These are phyloP conservation scores for Persicaria maculosa DNA, from an alignment of 148 eudicot genomes.

Conservation along the genomic window DNA sequence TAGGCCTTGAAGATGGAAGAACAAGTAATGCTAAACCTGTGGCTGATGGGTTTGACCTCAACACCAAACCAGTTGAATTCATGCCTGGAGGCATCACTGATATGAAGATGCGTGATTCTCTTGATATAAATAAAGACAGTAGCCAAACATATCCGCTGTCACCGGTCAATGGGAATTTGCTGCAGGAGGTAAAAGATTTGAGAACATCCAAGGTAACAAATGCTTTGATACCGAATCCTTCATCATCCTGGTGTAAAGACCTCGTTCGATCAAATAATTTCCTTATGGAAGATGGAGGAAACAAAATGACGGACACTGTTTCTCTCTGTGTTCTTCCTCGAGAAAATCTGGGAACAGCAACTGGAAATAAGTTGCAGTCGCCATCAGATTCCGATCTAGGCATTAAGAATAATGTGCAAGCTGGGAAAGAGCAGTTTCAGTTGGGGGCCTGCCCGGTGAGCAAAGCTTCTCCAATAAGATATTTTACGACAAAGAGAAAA, in stretches of 20 bases:
- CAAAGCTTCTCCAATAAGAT: conserved; percentile 21
- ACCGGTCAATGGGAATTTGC: conserved; percentile 10
- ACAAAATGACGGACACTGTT: neutral
- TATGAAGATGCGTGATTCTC: conserved; percentile 8
- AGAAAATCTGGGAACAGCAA: conserved; percentile 25
- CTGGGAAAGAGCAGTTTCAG: conserved; percentile 8
- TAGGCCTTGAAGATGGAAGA: conserved; percentile 6
- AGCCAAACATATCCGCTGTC: conserved; percentile 2
- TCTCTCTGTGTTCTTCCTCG: conserved; percentile 10
- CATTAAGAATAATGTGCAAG: neutral
- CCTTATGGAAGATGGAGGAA: conserved; percentile 5
- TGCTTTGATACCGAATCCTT: conserved; percentile 12
- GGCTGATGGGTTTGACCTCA: conserved; percentile 7
- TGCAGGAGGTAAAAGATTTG: conserved; percentile 12
- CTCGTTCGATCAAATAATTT: conserved; percentile 1
- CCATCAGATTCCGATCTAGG: conserved; percentile 5
- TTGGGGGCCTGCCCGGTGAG: conserved; percentile 14
- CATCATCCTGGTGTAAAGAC: conserved; percentile 4
- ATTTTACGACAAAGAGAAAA: conserved; percentile 17
- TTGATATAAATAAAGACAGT: conserved; percentile 8
- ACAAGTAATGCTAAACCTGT: conserved; percentile 5
- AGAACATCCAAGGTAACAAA: conserved; percentile 5
- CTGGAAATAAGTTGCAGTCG: conserved; percentile 29
- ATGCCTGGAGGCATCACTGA: neutral
- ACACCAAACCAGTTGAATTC: neutral